A percentile compares a stretch with the other conserved stretches of the same genome.
Evolutionary conservation across 2,329 filamentous ascomycete species (phyloP).

Genomic region (Penicillium aurantiogriseum): DNA sequence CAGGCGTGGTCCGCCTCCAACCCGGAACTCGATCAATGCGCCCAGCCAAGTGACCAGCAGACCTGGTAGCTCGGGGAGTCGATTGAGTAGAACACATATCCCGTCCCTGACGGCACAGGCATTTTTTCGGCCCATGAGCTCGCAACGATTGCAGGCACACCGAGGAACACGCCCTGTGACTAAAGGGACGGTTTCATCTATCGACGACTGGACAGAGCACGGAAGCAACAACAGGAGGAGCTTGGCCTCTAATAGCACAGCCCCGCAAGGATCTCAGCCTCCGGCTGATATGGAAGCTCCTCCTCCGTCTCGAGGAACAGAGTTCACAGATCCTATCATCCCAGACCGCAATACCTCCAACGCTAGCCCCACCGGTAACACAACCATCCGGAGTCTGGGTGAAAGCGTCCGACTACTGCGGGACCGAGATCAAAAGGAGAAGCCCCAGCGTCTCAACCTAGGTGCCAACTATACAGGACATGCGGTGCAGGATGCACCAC

Average conservation of each 20-base stretch:
- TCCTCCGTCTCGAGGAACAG: slow-evolving; percentile 77
- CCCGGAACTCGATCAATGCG: slow-evolving; percentile 40
- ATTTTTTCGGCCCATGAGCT: slow-evolving; percentile 96
- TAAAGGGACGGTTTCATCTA: slow-evolving; percentile 35
- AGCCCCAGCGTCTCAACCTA: slow-evolving; percentile 53
- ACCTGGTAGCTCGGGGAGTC: slow-evolving; percentile 58
- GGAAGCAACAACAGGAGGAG: slow-evolving; percentile 57
- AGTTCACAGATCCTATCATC: slow-evolving; percentile 72
- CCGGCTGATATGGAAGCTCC: slow-evolving; percentile 53
- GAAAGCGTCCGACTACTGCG: slow-evolving; percentile 80
- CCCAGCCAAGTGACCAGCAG: slow-evolving; percentile 50
- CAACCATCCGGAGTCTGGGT: slow-evolving; percentile 62
- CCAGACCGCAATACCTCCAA: slow-evolving; percentile 70
- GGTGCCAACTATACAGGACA: slow-evolving; percentile 59
- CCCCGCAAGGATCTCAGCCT: slow-evolving; percentile 37
- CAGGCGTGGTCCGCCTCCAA: slow-evolving; percentile 52
- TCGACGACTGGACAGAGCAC: slow-evolving; percentile 47
- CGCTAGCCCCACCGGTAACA: slow-evolving; percentile 65
- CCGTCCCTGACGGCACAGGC: slow-evolving; percentile 84
- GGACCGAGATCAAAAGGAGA: slow-evolving; percentile 44
- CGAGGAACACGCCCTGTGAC: slow-evolving; percentile 59
- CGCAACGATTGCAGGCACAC: slow-evolving; percentile 88
- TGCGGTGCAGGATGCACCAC: slow-evolving; percentile 57
- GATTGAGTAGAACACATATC: slow-evolving; percentile 80
- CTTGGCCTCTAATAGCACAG: slow-evolving; percentile 55